Evolutionary conservation across 768 basidiomycete species (phyloP), one percentile per base, ranked within the genome.

Genomic region (Leccinum pellstonianum): DNA sequence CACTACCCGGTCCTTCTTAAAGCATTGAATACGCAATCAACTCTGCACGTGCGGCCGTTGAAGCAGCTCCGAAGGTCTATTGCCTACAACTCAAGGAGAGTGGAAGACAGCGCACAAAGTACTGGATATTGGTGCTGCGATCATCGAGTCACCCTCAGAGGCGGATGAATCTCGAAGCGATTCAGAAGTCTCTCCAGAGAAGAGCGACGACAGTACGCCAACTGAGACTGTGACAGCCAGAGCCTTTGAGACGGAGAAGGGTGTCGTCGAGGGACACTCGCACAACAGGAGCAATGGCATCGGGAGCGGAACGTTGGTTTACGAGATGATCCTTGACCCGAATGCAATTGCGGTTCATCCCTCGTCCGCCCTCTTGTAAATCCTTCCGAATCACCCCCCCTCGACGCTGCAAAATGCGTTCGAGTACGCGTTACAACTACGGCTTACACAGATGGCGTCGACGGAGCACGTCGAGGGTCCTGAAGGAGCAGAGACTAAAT

Each of bases 381-480:
- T 77, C 6, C 68, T 77, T 15, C 78, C 76, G 4, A 84, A 83
- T 63, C 77, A 82, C 54, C 80, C 83, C 3, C 54, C 62, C 4
- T 79, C 84, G 0, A 82, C 84, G 3, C 75, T 78, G 9, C 77
- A 80, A 21, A 86, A 91, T 43, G 67, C 80, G 11, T 90, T 97
- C 62, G 91, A 91, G 67, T 80, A 88, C 57, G 87, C 90, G 21
- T 76, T 97, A 49, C 90, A 97, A 73, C 73, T 98, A 33, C 80
- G 94, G 29, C 91, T 96, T 83, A 91, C 94, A 0, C 87, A 91
- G 69, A 86, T 89, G 52, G 85, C 87, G 6, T 76, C 98, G 52
- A 81, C 82, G 19, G 97, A 99, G 74, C 83, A 87, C 38, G 81
- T 90, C 17, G 88, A 94, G 38, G 96, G 97, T 0, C 81, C 93